A percentile compares a stretch with the other conserved stretches of the same genome.
Conservation (phyloP, 2,329 filamentous ascomycete genomes). For the Colletotrichum sp. region DNA sequence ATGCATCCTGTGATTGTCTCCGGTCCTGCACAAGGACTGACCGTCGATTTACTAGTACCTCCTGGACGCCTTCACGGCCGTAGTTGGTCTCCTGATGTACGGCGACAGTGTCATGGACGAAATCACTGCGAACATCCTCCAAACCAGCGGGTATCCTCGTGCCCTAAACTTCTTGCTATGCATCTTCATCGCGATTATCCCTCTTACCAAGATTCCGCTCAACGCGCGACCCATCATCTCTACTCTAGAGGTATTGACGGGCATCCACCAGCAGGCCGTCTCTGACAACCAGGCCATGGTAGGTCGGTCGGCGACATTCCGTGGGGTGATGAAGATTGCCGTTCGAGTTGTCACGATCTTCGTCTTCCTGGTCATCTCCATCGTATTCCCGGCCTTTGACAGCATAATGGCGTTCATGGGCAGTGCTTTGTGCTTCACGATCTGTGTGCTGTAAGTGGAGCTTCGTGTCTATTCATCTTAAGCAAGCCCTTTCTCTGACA, state of each 20-base stretch:
- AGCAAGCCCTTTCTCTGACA: not conserved
- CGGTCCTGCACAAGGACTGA: not conserved
- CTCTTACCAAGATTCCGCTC: constrained; percentile 92
- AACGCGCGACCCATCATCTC: constrained; percentile 86
- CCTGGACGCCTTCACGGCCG: constrained; percentile 81
- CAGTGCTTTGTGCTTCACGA: constrained; percentile 87
- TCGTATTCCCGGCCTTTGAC: constrained; percentile 78
- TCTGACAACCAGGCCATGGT: constrained; percentile 51
- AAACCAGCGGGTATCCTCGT: constrained; percentile 74
- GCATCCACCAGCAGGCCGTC: constrained; percentile 63
- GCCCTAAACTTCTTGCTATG: constrained; percentile 80
- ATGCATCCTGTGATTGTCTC: not conserved
- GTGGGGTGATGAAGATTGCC: constrained; percentile 61
- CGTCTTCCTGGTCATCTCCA: constrained; percentile 77
- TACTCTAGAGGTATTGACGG: constrained; percentile 81
- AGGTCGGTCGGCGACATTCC: constrained; percentile 61
- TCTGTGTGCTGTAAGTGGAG: constrained; percentile 76
- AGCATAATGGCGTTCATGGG: constrained; percentile 92
- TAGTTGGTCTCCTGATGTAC: constrained; percentile 92
- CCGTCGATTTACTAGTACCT: constrained; percentile 59
- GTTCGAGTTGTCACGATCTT: constrained; percentile 72
- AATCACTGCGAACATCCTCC: constrained; percentile 88
- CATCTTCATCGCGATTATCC: constrained; percentile 88
- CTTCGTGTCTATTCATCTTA: not conserved
- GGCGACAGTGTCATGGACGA: constrained; percentile 87